Evolutionary conservation across 2,329 filamentous ascomycete species (phyloP).

Genomic region (Neurospora crassa): DNA sequence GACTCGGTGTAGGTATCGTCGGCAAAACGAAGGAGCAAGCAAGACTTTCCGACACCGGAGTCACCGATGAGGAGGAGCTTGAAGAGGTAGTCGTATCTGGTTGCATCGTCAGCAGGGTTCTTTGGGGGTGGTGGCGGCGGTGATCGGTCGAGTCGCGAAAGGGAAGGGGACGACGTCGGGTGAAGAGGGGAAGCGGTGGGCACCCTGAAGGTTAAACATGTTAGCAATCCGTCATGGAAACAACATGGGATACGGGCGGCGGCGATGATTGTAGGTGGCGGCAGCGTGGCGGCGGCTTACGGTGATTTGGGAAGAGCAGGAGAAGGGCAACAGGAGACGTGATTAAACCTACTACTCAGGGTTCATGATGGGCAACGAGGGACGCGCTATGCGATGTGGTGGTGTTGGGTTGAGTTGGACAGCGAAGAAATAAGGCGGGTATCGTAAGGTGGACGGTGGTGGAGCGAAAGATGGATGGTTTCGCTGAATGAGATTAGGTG

Average conservation of each 20-base stretch:
- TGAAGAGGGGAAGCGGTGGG: constrained; percentile 1
- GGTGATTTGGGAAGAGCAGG: background rate
- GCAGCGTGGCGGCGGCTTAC: constrained; percentile 1
- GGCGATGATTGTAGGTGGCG: background rate
- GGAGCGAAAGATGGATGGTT: constrained; percentile 4
- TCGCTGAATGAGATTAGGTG: background rate
- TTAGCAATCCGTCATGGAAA: constrained; percentile 8
- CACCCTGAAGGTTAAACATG: constrained; percentile 4
- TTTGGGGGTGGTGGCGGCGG: background rate
- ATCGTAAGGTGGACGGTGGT: constrained; percentile 1
- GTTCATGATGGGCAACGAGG: constrained; percentile 58
- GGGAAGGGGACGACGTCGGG: background rate
- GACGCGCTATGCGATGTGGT: background rate
- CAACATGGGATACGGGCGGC: constrained; percentile 3
- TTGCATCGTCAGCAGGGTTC: constrained; percentile 17
- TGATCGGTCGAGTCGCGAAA: background rate
- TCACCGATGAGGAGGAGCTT: constrained; percentile 99
- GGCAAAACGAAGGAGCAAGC: constrained; percentile 92
- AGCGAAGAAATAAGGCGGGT: constrained; percentile 1
- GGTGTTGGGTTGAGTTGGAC: background rate
- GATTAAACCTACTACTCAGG: constrained; percentile 70
- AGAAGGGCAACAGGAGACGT: constrained; percentile 14
- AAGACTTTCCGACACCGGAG: constrained; percentile 99
- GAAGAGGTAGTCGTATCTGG: constrained; percentile 99
- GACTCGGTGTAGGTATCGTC: constrained; percentile 99